Evolutionary conservation across 495 filamentous ascomycete genomes (phyloP).

Genomic region (Amphirosellinia nigrospora): DNA sequence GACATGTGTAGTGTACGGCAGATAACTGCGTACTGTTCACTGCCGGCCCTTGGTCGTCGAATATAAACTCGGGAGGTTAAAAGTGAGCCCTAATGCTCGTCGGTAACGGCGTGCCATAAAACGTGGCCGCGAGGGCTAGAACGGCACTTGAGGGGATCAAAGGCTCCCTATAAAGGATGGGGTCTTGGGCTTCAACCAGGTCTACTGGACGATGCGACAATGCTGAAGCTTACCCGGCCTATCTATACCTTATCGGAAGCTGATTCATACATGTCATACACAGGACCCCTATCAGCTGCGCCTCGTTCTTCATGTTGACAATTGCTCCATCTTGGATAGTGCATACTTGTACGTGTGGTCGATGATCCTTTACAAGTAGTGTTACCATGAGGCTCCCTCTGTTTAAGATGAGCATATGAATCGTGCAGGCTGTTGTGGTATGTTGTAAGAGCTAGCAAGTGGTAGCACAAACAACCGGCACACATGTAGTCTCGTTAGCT

Average conservation of each 20-base stretch:
- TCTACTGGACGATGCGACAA: slow-evolving; percentile 9
- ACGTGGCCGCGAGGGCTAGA: not conserved
- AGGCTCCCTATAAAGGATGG: not conserved
- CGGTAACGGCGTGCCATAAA: not conserved
- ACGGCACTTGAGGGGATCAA: not conserved
- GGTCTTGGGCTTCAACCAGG: not conserved
- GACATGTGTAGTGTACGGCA: not conserved
- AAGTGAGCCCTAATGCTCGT: not conserved
- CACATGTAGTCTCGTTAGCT: not conserved
- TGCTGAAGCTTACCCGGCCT: not conserved
- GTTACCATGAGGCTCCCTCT: not conserved
- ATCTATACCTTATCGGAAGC: slow-evolving; percentile 5
- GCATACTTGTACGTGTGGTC: no score
- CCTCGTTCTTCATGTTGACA: slow-evolving; percentile 12
- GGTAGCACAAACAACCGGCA: not conserved
- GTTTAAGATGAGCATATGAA: not conserved
- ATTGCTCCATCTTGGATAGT: not conserved
- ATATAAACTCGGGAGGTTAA: not conserved
- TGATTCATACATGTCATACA: not conserved
- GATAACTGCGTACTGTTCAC: not conserved
- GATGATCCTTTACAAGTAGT: not conserved
- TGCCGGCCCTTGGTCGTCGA: not conserved
- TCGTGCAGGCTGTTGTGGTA: not conserved
- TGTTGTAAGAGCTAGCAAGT: not conserved
- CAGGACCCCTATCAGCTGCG: slow-evolving; percentile 18